phyloP scores from a whole-genome alignment of 257 asterid species.

The Paulownia fortunei region DNA sequence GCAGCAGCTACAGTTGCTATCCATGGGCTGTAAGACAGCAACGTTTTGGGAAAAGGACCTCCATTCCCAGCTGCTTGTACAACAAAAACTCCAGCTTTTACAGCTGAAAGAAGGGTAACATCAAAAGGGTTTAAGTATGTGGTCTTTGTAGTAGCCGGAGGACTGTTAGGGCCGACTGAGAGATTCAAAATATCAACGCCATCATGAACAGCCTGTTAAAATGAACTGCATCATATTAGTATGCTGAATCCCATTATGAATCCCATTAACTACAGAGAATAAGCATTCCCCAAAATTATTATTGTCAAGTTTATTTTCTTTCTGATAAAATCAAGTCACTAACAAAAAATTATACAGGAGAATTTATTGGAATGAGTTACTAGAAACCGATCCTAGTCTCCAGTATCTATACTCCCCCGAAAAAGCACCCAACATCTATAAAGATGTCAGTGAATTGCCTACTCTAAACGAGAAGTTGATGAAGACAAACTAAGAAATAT shows the following conservation, averaged over 20 bases:
- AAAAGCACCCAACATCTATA: too few relatives aligned
- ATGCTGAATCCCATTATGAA: neutral
- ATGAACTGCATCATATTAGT: conserved; percentile 35
- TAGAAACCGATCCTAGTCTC: too few relatives aligned
- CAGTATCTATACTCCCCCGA: too few relatives aligned
- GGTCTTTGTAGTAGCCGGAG: conserved; percentile 90
- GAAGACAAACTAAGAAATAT: neutral
- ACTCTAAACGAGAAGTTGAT: neutral
- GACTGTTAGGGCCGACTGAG: conserved; percentile 99
- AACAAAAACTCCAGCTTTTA: conserved; percentile 96
- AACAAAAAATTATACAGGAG: too few relatives aligned
- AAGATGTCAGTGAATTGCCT: neutral
- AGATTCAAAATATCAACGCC: conserved; percentile 97
- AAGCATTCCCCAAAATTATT: neutral
- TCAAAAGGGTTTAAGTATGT: conserved; percentile 95
- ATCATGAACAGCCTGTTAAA: conserved; percentile 90
- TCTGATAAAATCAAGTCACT: too few relatives aligned
- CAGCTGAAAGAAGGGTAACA: conserved; percentile 93
- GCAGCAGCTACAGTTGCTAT: conserved; percentile 98
- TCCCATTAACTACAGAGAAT: conserved; percentile 8
- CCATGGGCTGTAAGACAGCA: conserved; percentile 98
- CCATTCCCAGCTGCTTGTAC: conserved; percentile 99
- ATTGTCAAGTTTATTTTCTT: neutral
- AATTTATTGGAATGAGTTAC: too few relatives aligned
- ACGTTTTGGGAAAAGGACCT: conserved; percentile 95